phyloP scores from a whole-genome alignment of 225 moss, liverwort and hornwort species.

The Asterella californica region DNA sequence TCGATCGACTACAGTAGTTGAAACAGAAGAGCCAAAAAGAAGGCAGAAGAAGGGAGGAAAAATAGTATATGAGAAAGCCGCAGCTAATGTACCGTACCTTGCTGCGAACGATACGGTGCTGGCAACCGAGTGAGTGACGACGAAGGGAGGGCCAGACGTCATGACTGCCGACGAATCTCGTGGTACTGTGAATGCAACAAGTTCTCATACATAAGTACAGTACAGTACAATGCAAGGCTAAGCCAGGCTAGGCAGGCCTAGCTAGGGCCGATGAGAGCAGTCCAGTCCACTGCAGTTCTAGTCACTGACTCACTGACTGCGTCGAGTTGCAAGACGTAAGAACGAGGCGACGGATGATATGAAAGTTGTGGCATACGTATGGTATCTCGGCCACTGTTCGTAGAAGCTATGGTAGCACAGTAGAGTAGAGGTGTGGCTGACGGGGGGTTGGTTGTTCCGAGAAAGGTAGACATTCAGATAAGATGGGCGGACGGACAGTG shows the following conservation, averaged over 20 bases:
- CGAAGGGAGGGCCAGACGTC: background rate
- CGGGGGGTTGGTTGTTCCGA: background rate
- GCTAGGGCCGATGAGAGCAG: background rate
- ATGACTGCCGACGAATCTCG: conserved; percentile 1
- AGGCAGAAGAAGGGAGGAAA: background rate
- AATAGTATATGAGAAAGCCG: background rate
- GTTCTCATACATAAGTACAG: background rate
- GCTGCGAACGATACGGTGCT: no score
- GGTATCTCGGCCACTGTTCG: background rate
- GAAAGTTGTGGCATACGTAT: background rate
- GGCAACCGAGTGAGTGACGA: background rate
- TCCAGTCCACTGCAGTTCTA: background rate
- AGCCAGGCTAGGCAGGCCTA: background rate
- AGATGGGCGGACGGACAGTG: background rate
- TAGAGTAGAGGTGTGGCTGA: background rate
- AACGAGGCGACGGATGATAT: background rate
- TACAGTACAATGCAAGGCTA: background rate
- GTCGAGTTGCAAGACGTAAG: background rate
- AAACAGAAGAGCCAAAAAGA: background rate
- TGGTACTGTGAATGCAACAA: background rate
- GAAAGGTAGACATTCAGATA: conserved; percentile 9
- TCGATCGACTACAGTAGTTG: background rate
- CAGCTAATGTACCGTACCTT: background rate
- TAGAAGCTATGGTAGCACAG: background rate
- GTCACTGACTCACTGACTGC: background rate